phyloP scores from a whole-genome alignment of 805 yeast genomes.

The Lipomyces orientalis region DNA sequence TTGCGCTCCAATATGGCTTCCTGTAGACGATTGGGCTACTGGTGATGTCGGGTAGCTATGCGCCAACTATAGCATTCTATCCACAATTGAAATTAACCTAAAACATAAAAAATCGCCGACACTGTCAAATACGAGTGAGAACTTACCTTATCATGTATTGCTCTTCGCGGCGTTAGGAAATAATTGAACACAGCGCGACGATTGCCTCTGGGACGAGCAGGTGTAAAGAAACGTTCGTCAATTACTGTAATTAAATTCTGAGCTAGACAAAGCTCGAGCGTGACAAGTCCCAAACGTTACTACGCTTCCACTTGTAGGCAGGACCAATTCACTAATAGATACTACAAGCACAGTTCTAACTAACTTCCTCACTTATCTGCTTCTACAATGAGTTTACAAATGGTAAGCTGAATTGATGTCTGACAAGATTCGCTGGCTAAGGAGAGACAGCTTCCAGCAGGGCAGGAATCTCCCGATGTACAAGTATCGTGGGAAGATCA shows the following conservation, averaged over 20 bases:
- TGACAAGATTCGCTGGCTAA: not conserved
- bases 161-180: not conserved
- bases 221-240: too few species aligned
- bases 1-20: not conserved
- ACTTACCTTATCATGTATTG: not conserved
- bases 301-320: not conserved
- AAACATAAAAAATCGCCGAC: not conserved
- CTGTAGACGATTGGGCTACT: not conserved
- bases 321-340: not conserved
- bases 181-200: too few species aligned
- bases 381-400: slow-evolving; percentile 26
- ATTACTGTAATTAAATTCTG: too few species aligned
- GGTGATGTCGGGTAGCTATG: too few species aligned
- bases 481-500: slow-evolving; percentile 87
- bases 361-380: not conserved
- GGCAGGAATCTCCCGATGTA: slow-evolving; percentile 36
- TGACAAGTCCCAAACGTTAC: not conserved
- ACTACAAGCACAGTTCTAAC: not conserved
- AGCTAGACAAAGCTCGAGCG: too few species aligned
- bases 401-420: slow-evolving; percentile 15
- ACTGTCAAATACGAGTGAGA: too few species aligned
- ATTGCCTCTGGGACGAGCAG: too few species aligned
- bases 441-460: slow-evolving; percentile 32
- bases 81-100: not conserved
- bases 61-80: not conserved